A percentile compares a stretch with the other conserved stretches of the same genome.
phyloP scores from a whole-genome alignment of 176 grass and related monocot genomes.

The Saccharum officinarum region DNA sequence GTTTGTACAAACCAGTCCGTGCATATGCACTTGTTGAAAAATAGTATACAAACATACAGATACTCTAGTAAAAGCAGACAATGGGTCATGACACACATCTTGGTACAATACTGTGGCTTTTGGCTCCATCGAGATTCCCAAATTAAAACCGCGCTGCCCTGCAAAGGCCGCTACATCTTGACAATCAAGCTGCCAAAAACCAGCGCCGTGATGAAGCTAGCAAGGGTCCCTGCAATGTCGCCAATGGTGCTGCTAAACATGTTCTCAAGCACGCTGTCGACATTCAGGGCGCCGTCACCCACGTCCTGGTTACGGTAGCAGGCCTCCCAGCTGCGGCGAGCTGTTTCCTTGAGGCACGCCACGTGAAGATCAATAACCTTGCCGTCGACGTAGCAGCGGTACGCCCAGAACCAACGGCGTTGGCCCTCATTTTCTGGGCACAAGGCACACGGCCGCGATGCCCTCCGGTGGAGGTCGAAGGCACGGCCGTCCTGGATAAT shows the following conservation, averaged over 20 bases:
- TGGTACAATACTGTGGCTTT: no score
- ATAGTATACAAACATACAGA: no score
- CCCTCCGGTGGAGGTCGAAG: background rate
- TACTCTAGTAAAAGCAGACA: no score
- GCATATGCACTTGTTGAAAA: no score
- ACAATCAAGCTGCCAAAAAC: background rate
- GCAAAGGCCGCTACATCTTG: background rate
- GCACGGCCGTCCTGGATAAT: background rate
- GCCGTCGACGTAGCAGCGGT: background rate
- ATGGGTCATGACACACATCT: no score
- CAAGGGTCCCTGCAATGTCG: background rate
- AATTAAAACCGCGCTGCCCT: no score
- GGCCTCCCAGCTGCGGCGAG: background rate
- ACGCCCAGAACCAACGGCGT: background rate
- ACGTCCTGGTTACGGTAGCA: background rate
- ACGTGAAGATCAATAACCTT: background rate
- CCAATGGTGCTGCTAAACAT: background rate
- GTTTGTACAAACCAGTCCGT: no score
- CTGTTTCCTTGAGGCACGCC: background rate
- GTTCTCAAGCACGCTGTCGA: background rate
- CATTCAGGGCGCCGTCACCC: no score
- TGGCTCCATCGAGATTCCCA: no score
- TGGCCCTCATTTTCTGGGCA: background rate
- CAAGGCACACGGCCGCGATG: background rate
- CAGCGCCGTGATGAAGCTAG: background rate